Evolutionary conservation across 148 eudicot species (phyloP).

Genomic region (Chenopodium quinoa): DNA sequence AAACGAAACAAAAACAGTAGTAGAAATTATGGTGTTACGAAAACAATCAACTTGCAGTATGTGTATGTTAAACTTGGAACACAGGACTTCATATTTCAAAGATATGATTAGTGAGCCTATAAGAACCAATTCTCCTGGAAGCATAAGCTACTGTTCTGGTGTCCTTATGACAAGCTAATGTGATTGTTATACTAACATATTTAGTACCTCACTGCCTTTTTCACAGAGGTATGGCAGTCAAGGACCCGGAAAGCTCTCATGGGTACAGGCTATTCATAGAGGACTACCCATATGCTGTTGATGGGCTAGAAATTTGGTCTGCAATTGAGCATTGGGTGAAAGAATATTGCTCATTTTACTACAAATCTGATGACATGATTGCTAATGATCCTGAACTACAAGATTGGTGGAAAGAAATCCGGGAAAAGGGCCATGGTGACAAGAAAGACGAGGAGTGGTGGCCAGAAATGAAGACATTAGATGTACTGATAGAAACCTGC

Average conservation of each 20-base stretch:
- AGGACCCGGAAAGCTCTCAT: conserved; percentile 54
- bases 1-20: too few species aligned
- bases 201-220: neutral
- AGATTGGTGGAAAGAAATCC: conserved; percentile 75
- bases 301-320: conserved; percentile 81
- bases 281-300: conserved; percentile 93
- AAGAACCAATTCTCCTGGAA: too few species aligned
- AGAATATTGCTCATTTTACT: conserved; percentile 63
- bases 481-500: conserved; percentile 55
- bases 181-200: neutral
- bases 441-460: conserved; percentile 74
- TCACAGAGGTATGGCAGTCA: conserved; percentile 79
- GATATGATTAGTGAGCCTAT: too few species aligned
- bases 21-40: too few species aligned
- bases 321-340: conserved; percentile 80
- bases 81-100: neutral
- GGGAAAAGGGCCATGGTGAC: conserved; percentile 75
- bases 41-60: too few species aligned
- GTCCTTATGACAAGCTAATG: neutral
- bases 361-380: conserved; percentile 43
- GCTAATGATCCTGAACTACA: conserved; percentile 60
- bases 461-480: conserved; percentile 60
- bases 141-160: neutral
- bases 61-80: neutral
- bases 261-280: conserved; percentile 61